Conservation (phyloP, 331 rosid genomes). For the Prunus yedoensis region DNA sequence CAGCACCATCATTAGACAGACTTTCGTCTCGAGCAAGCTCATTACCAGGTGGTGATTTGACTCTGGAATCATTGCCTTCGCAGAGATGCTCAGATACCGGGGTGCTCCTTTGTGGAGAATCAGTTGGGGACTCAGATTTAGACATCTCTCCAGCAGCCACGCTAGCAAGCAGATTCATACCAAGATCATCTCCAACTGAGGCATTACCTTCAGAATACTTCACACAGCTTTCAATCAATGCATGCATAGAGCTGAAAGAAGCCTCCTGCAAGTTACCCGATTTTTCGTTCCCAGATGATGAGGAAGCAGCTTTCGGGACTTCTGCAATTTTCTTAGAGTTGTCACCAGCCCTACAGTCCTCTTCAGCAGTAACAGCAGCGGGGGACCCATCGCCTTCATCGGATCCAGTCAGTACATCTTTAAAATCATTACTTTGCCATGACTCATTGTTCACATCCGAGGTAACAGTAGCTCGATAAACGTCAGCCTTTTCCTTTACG, state of each 20-base stretch:
- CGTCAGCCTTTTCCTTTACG: constrained; percentile 50
- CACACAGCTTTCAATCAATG: constrained; percentile 81
- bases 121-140: constrained; percentile 64
- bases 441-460: constrained; percentile 49
- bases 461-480: constrained; percentile 34
- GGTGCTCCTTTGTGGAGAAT: constrained; percentile 51
- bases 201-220: constrained; percentile 64
- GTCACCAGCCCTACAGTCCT: constrained; percentile 36
- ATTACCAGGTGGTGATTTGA: constrained; percentile 34
- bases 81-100: constrained; percentile 37
- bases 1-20: constrained; percentile 33
- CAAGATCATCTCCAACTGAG: constrained; percentile 61
- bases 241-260: constrained; percentile 75
- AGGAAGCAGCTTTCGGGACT: constrained; percentile 38
- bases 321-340: constrained; percentile 42
- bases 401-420: constrained; percentile 35
- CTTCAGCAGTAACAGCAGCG: constrained; percentile 37
- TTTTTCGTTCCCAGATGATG: constrained; percentile 48
- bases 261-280: constrained; percentile 56
- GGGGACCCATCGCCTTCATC: constrained; percentile 63
- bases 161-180: constrained; percentile 85
- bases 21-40: constrained; percentile 36
- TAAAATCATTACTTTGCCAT: constrained; percentile 44
- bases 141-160: constrained; percentile 86
- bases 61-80: constrained; percentile 41